These are phyloP conservation scores for Penstemon barbatus DNA, from an alignment of 257 asterid genomes.

Conservation along the genomic window DNA sequence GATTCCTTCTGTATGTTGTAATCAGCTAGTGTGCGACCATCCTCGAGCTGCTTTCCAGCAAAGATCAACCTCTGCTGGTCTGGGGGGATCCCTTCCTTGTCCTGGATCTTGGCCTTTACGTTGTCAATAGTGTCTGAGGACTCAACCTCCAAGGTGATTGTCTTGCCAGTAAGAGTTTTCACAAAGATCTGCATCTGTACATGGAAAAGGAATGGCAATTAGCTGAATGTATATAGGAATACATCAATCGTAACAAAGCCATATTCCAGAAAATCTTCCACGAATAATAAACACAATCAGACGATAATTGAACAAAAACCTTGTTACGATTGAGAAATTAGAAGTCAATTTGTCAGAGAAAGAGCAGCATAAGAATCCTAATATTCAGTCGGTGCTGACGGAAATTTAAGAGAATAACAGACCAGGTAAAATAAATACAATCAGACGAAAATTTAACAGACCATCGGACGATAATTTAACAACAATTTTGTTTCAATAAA, in stretches of 20 bases:
- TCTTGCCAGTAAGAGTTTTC: constrained; percentile 35
- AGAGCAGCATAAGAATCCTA: too few relatives aligned
- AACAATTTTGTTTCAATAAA: too few relatives aligned
- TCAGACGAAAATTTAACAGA: too few relatives aligned
- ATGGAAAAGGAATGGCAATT: not conserved
- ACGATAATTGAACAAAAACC: too few relatives aligned
- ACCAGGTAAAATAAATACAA: too few relatives aligned
- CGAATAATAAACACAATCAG: too few relatives aligned
- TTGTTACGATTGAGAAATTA: too few relatives aligned
- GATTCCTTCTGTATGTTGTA: constrained; percentile 40
- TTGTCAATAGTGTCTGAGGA: constrained; percentile 33
- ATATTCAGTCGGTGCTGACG: too few relatives aligned
- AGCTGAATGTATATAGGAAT: too few relatives aligned
- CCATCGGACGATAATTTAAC: too few relatives aligned
- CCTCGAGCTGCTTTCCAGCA: constrained; percentile 40
- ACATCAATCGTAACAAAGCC: not conserved
- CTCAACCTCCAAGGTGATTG: constrained; percentile 35
- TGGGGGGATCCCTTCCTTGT: constrained; percentile 36
- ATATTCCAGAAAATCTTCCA: not conserved
- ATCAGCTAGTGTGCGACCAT: constrained; percentile 36
- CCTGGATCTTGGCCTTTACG: constrained; percentile 35
- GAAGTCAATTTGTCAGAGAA: too few relatives aligned
- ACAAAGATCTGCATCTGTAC: constrained; percentile 2
- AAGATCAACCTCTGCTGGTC: constrained; percentile 41
- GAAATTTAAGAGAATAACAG: too few relatives aligned